Percentiles rank a stretch among this genome's conserved stretches.
Evolutionary conservation across 352 stramenopile species (phyloP).

Genomic region (Thraustotheca clavata): DNA sequence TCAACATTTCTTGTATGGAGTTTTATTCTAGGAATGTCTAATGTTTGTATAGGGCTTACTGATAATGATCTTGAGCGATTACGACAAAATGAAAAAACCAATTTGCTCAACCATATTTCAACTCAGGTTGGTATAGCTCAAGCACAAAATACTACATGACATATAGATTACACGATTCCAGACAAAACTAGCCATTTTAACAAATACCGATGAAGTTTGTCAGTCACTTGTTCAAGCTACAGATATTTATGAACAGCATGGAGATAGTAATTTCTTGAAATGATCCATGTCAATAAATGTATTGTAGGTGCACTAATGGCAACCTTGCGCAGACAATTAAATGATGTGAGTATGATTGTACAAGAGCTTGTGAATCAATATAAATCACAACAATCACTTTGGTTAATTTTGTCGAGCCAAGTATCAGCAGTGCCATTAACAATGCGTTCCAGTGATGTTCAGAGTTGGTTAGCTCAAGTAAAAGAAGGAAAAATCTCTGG

Average conservation of each 20-base stretch:
- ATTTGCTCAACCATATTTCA: constrained; percentile 22
- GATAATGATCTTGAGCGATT: constrained; percentile 59
- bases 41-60: constrained; percentile 37
- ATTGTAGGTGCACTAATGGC: not conserved
- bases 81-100: constrained; percentile 39
- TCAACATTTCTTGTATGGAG: constrained; percentile 60
- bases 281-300: too few relatives aligned
- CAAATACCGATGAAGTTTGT: not conserved
- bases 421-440: constrained; percentile 47
- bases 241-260: not conserved
- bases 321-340: not conserved
- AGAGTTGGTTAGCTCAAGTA: constrained; percentile 68
- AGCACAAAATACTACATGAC: not conserved
- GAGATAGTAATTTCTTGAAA: not conserved
- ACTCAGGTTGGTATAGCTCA: not conserved
- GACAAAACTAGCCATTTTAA: not conserved
- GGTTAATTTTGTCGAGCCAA: constrained; percentile 63
- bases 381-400: constrained; percentile 48
- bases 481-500: constrained; percentile 72
- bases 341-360: not conserved
- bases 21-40: not conserved
- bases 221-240: not conserved
- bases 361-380: not conserved
- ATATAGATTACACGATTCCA: too few relatives aligned
- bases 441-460: constrained; percentile 40